phyloP scores from a whole-genome alignment of 768 basidiomycete genomes.

The Boletus reticulatus region DNA sequence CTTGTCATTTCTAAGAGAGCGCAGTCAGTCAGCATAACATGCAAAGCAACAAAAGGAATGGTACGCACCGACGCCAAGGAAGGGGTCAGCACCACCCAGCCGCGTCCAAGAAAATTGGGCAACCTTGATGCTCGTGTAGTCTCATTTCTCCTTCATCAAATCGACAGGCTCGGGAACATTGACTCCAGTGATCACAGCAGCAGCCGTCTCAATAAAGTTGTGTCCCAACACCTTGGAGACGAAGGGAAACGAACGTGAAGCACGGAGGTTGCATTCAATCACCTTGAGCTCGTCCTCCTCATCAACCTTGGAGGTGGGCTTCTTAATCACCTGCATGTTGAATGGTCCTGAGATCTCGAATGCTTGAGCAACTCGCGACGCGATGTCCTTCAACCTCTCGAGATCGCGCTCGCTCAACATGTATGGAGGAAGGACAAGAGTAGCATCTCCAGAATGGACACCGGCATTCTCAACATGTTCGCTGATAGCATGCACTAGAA shows the following conservation, averaged over 20 bases:
- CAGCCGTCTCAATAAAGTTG: conserved; percentile 96
- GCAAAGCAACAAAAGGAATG: neutral
- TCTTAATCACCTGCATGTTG: conserved; percentile 99
- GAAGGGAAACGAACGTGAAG: conserved; percentile 98
- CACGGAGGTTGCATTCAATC: conserved; percentile 98
- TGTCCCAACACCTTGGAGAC: conserved; percentile 97
- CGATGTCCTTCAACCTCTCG: conserved; percentile 86
- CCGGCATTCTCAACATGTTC: conserved; percentile 99
- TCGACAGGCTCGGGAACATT: conserved; percentile 91
- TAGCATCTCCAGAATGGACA: conserved; percentile 98
- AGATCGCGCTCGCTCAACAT: conserved; percentile 75
- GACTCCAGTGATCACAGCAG: conserved; percentile 80
- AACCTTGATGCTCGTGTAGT: conserved; percentile 96
- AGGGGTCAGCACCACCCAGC: conserved; percentile 92
- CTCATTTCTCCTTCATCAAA: conserved; percentile 82
- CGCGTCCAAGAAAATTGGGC: conserved; percentile 99
- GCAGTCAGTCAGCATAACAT: neutral
- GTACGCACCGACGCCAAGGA: conserved; percentile 88
- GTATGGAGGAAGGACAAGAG: conserved; percentile 93
- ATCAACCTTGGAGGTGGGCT: conserved; percentile 49
- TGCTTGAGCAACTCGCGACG: conserved; percentile 90
- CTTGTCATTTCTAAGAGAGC: conserved; percentile 83
- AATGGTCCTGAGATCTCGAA: conserved; percentile 97
- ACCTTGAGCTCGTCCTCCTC: conserved; percentile 82
- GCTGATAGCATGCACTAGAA: conserved; percentile 93